Evolutionary conservation across 2,329 filamentous ascomycete species (phyloP).

Genomic region (Aureobasidium vineae): DNA sequence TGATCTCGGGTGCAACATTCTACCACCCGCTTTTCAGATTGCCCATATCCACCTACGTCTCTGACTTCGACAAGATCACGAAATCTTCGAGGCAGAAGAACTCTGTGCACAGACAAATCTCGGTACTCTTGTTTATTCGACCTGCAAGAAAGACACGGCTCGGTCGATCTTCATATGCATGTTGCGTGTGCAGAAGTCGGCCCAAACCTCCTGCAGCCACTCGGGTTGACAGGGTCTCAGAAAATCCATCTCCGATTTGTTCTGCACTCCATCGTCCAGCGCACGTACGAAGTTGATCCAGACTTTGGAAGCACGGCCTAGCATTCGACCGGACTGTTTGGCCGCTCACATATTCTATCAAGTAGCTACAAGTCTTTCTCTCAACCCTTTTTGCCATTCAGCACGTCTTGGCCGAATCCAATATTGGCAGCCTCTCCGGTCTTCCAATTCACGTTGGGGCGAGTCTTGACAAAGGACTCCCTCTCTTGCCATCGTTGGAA

Average conservation of each 20-base stretch:
- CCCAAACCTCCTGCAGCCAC: slow-evolving; percentile 13
- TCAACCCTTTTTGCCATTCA: slow-evolving; percentile 17
- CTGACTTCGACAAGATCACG: background rate
- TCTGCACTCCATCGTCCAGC: background rate
- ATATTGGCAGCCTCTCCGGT: slow-evolving; percentile 2
- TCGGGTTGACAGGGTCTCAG: slow-evolving; percentile 15
- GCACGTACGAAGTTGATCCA: background rate
- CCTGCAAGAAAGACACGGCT: slow-evolving; percentile 24
- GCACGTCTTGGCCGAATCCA: slow-evolving; percentile 1
- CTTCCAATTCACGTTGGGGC: slow-evolving; percentile 9
- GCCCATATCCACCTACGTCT: slow-evolving; percentile 8
- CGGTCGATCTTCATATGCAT: slow-evolving; percentile 23
- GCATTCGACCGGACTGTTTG: background rate
- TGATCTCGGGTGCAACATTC: slow-evolving; percentile 23
- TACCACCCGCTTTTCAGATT: slow-evolving; percentile 17
- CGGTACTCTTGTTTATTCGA: slow-evolving; percentile 19
- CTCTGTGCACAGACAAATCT: slow-evolving; percentile 22
- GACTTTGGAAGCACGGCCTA: slow-evolving; percentile 2
- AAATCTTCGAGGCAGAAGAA: background rate
- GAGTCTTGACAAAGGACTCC: slow-evolving; percentile 12
- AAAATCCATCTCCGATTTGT: slow-evolving; percentile 1
- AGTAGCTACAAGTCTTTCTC: background rate
- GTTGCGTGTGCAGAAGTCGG: slow-evolving; percentile 16
- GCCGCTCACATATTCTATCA: background rate
- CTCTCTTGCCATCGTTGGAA: slow-evolving; percentile 18